Base-by-base conservation (phyloP, 805 yeast genomes). In the Candida berthetii region DNA sequence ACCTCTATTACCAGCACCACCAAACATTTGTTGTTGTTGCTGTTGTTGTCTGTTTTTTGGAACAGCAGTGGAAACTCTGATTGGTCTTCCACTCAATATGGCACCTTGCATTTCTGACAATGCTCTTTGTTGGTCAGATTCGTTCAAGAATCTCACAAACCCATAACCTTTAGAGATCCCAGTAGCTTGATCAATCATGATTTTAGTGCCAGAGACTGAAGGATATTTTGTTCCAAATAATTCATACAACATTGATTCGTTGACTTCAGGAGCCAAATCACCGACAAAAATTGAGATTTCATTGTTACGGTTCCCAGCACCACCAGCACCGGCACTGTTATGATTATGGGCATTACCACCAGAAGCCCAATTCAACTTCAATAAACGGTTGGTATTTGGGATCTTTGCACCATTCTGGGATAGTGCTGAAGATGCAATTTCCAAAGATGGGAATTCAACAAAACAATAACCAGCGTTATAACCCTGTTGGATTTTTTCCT, bases 111-210 rank as follows among this genome's bases (percentile, higher is more conserved):
- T 85, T 55, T 85, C 95, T 18, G 70, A 55, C 33, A 87, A 59
- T 0, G 96, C 88, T 39, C 79, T 72, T 50, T 79, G 82, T 60
- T 83, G 88, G 32, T 83, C 88, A 10, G 71, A 69, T 45, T 76
- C 80, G 43, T 72, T 72, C 29, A 69, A 54, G 57, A 89, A 88
- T 46, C 86, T 78, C n/a, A 88, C 86, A 66, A 90, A 90, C 2
- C 96, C 97, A 61, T 84, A 89, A 11, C 96, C 96, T 55, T 85
- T 80, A 7, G 91, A 76, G 38, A 71, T 71, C 25, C 82, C 82
- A 1, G 95, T 80, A 11, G 62, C 57, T 31, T 78, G 80, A 60
- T 89, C 96, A 38, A 74, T 60, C 80, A 89, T 87, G 46, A 89
- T 77, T 54, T 84, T 87, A 7, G 81, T 93, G 49, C 82, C 80